These are phyloP conservation scores for Rhinocladiella similis DNA, from an alignment of 2,329 filamentous ascomycete species.

Conservation along the genomic window DNA sequence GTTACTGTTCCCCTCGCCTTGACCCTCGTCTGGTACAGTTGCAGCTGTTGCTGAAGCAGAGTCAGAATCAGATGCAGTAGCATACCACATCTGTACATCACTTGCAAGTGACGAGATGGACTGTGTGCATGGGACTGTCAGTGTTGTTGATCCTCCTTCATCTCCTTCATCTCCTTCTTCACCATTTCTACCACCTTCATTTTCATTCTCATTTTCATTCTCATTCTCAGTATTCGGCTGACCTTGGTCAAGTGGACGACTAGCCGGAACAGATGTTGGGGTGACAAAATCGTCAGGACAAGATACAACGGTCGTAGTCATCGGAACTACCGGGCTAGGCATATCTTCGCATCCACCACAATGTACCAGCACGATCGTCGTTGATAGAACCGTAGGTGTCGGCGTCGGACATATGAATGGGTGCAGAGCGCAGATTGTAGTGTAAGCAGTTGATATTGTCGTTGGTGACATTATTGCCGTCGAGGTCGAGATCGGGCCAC, in stretches of 20 bases:
- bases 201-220: neutral
- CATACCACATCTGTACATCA: neutral
- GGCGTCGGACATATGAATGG: slow-evolving; percentile 7
- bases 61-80: neutral
- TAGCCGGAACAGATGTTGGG: too few species aligned
- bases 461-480: slow-evolving; percentile 11
- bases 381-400: slow-evolving; percentile 15
- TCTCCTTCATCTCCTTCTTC: too few species aligned
- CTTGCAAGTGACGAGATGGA: slow-evolving; percentile 13
- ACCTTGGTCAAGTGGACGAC: too few species aligned
- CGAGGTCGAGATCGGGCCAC: neutral
- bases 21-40: neutral
- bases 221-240: neutral
- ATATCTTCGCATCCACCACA: slow-evolving; percentile 23
- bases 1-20: neutral
- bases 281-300: too few species aligned
- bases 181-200: too few species aligned
- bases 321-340: slow-evolving; percentile 16
- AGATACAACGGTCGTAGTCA: slow-evolving; percentile 12
- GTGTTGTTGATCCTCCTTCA: too few species aligned
- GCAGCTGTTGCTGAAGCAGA: neutral
- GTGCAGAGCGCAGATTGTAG: slow-evolving; percentile 17
- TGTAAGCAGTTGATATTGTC: slow-evolving; percentile 23
- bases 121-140: slow-evolving; percentile 16
- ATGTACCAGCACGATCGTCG: slow-evolving; percentile 22